Conservation (phyloP, 2,329 filamentous ascomycete genomes). For the Pestalotiopsis fici region DNA sequence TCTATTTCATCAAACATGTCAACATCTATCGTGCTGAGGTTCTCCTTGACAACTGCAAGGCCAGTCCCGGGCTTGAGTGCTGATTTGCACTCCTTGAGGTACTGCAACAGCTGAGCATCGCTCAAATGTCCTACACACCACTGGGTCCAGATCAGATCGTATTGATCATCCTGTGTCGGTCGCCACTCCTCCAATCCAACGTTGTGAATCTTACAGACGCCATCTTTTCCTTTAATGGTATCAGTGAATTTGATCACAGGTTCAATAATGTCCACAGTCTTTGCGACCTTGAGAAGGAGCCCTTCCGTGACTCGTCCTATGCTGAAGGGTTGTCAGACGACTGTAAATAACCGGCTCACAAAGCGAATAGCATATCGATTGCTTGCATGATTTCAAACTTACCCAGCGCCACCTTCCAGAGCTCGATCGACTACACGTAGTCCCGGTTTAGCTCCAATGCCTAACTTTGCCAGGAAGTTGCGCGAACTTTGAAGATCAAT, state of each 20-base stretch:
- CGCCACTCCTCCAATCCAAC: slow-evolving; percentile 74
- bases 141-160: slow-evolving; percentile 86
- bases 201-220: slow-evolving; percentile 66
- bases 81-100: slow-evolving; percentile 61
- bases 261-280: slow-evolving; percentile 79
- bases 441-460: slow-evolving; percentile 39
- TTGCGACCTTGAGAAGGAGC: slow-evolving; percentile 70
- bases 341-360: background rate
- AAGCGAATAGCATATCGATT: background rate
- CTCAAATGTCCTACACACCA: slow-evolving; percentile 87
- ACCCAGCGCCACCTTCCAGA: slow-evolving; percentile 44
- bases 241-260: slow-evolving; percentile 81
- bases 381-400: slow-evolving; percentile 16
- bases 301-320: slow-evolving; percentile 84
- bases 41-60: slow-evolving; percentile 79
- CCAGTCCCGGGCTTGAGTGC: slow-evolving; percentile 40
- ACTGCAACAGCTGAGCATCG: slow-evolving; percentile 70
- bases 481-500: slow-evolving; percentile 72
- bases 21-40: slow-evolving; percentile 55
- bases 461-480: slow-evolving; percentile 71
- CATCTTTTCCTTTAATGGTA: slow-evolving; percentile 56
- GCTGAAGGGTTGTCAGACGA: slow-evolving; percentile 36
- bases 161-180: slow-evolving; percentile 48
- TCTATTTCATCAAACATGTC: slow-evolving; percentile 79
- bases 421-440: slow-evolving; percentile 26